Base-by-base conservation (phyloP, 345 rosid genomes). In the Hypericum perforatum region DNA sequence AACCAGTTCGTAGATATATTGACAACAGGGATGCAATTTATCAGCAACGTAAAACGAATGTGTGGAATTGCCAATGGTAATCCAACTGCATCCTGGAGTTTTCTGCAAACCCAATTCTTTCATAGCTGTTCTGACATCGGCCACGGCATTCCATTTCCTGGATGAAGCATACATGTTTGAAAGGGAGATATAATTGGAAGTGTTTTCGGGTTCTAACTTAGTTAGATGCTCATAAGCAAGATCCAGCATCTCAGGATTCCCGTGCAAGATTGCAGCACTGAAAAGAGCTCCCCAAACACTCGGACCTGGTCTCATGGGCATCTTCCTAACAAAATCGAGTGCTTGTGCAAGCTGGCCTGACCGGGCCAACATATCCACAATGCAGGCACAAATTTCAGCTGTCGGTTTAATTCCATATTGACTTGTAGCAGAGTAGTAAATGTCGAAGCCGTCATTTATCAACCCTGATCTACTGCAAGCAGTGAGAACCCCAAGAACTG, bases 71-170 rank as follows among this genome's bases (percentile, higher is more conserved):
- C 61, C 53, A 50, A 79, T 65, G 63, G 56, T 78, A 48, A 78
- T 78, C 86, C 89, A 79, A 75, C 89, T 82, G 70, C 81, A 85
- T 12, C 89, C 82, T 29, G 94, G 82, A 49, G 85, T 68, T 71
- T 82, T 85, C 62, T 55, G 76, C 44, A 85, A 56, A 37, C 84
- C 82, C 55, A 49, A 70, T 54, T 78, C 63, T 51, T 74, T 78
- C 89, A 85, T 85, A 56, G 50, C 44, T 62, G 65, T 65, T 66
- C 89, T 78, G 57, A 85, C 72, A 37, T 74, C 76, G 14, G 89
- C 80, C 11, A 79, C 94, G 43, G 47, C 65, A 51, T 74, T 73
- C 89, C 94, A 82, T 63, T 75, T 77, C 50, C 52, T 78, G 1
- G 75, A 76, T 53, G 77, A 72, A 57, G 94, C 84, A 59, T 74